Conservation (phyloP, 2,329 filamentous ascomycete species). For the Geosmithia putterillii region DNA sequence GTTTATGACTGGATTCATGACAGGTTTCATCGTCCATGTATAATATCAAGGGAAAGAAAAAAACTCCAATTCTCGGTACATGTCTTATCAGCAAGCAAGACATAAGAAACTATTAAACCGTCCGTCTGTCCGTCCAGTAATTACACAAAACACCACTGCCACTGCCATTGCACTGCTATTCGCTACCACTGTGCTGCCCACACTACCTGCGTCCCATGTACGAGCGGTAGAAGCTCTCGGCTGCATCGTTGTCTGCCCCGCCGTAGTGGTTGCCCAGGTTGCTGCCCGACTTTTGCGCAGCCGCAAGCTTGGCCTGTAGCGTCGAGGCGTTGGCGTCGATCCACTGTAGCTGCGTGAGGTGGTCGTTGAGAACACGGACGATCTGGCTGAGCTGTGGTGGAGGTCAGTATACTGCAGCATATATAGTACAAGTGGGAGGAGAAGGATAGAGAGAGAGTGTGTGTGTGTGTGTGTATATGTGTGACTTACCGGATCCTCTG, state of each 20-base stretch:
- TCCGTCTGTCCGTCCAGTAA: background rate
- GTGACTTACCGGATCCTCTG: conserved; percentile 68
- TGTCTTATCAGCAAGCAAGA: background rate
- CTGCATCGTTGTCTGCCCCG: conserved; percentile 54
- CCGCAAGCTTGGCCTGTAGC: conserved; percentile 69
- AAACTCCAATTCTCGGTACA: background rate
- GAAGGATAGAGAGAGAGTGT: background rate
- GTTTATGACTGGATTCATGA: no score
- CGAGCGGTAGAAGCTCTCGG: conserved; percentile 84
- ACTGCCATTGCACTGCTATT: no score
- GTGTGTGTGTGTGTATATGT: no score
- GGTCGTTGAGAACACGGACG: conserved; percentile 85
- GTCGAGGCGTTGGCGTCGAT: conserved; percentile 79
- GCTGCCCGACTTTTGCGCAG: conserved; percentile 69
- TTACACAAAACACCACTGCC: no score
- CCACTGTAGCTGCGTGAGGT: conserved; percentile 82
- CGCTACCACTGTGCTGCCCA: no score
- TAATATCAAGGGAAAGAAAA: background rate
- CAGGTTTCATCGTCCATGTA: no score
- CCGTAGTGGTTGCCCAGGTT: conserved; percentile 44
- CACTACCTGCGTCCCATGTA: conserved; percentile 66
- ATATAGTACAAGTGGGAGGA: background rate
- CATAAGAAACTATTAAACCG: background rate
- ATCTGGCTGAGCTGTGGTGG: conserved; percentile 71
- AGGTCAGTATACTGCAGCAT: conserved; percentile 9